A percentile compares a stretch with the other conserved stretches of the same genome.
phyloP scores from a whole-genome alignment of 768 basidiomycete genomes.

The Royoungia palumana region DNA sequence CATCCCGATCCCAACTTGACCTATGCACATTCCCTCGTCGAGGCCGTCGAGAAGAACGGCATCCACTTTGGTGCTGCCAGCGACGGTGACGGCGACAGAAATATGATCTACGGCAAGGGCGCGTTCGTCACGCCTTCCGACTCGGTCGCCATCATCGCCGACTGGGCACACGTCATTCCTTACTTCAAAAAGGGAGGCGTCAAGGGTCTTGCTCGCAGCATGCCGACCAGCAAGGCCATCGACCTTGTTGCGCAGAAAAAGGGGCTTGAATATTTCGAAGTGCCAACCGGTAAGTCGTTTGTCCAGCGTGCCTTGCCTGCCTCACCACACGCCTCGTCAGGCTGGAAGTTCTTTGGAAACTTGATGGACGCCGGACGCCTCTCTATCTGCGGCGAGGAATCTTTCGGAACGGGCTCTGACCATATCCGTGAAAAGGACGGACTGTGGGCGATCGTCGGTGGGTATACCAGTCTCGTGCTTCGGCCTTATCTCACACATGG shows the following conservation, averaged over 20 bases:
- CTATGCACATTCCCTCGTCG: constrained; percentile 92
- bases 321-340: constrained; percentile 37
- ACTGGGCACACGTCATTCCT: constrained; percentile 90
- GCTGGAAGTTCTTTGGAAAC: constrained; percentile 99
- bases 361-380: constrained; percentile 98
- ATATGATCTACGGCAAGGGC: constrained; percentile 99
- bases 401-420: constrained; percentile 99
- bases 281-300: constrained; percentile 76
- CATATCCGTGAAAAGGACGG: constrained; percentile 99
- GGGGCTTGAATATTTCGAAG: constrained; percentile 90
- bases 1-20: constrained; percentile 99
- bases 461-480: constrained; percentile 28
- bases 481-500: constrained; percentile 2
- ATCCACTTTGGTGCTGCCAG: constrained; percentile 95
- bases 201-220: constrained; percentile 93
- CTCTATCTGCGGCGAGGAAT: constrained; percentile 98
- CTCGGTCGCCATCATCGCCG: constrained; percentile 97
- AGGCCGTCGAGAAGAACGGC: constrained; percentile 79
- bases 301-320: not conserved
- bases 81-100: constrained; percentile 96
- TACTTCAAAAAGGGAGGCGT: constrained; percentile 88
- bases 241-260: constrained; percentile 95
- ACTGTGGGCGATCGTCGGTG: constrained; percentile 94
- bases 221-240: constrained; percentile 97
- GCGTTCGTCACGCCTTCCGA: constrained; percentile 98